Conservation (phyloP, 2,329 filamentous ascomycete genomes). For the Xylariales sp. region DNA sequence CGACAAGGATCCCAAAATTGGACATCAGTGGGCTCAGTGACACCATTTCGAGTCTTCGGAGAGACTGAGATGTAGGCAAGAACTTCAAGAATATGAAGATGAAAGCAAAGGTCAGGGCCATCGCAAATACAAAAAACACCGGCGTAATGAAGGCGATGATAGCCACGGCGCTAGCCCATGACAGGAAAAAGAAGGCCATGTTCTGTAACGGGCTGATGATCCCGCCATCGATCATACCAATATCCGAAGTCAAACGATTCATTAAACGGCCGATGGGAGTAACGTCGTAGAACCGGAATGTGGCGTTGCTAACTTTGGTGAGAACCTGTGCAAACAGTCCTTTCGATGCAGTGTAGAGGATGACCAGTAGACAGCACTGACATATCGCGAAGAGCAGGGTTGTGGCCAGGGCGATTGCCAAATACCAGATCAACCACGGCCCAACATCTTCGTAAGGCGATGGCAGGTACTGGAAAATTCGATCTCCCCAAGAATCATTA, state of each 20-base stretch:
- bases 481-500: conserved; percentile 15
- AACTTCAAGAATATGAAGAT: conserved; percentile 72
- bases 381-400: conserved; percentile 56
- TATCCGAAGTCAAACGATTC: conserved; percentile 88
- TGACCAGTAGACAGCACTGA: conserved; percentile 66
- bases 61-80: conserved; percentile 75
- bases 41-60: conserved; percentile 83
- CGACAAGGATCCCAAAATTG: conserved; percentile 84
- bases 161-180: conserved; percentile 66
- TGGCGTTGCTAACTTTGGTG: conserved; percentile 69
- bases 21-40: conserved; percentile 85
- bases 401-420: conserved; percentile 58
- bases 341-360: conserved; percentile 75
- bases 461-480: conserved; percentile 51
- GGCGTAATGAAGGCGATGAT: conserved; percentile 81
- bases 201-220: conserved; percentile 70
- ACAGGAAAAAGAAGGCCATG: conserved; percentile 66
- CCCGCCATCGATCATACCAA: conserved; percentile 84
- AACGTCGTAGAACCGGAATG: conserved; percentile 86
- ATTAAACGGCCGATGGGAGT: conserved; percentile 86
- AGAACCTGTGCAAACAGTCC: conserved; percentile 71
- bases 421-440: conserved; percentile 72
- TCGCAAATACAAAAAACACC: conserved; percentile 67
- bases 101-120: conserved; percentile 64
- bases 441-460: conserved; percentile 61